Evolutionary conservation across 495 filamentous ascomycete species (phyloP), one percentile per base, ranked within the genome.

Genomic region (Cladorrhinum samala): DNA sequence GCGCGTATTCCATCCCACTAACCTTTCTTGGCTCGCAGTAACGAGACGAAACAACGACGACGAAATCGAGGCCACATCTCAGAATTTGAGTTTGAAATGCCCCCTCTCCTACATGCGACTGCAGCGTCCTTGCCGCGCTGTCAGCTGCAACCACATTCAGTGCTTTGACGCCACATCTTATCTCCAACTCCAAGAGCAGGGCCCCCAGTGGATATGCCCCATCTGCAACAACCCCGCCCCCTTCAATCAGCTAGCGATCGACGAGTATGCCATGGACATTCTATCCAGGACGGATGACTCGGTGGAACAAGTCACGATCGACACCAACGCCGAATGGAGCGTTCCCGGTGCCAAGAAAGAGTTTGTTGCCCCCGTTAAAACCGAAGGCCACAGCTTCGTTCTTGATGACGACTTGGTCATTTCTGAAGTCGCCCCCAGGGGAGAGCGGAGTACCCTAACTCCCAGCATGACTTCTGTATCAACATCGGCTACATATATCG

Each of bases 101-200:
- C 93, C 94, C 1, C 68, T 98, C 11, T 92, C 89, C 2, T 93
- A 89, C 16, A 76, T 89, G 52, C 81, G 90, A 52, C 87, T 98
- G 27, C 77, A 82, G 21, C 73, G 86, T 19, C 93, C 93, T 8
- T 87, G 88, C 59, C 83, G 93, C 38, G 90, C 87, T 2, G 75
- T 82, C 8, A 63, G 83, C 19, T 98, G 93, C 66, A 86, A 78
- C 7, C 93, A 98, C 70, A 90, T 91, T 38, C 89, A 93, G 60
- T 97, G 93, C 62, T 97, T 97, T 64, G 93, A 98, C 68, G 93
- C 85, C n/a, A 82, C 82, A 2, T 94, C 89, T 2, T 98, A 95
- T 59, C 75, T 98, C 13, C 89, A 95, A 59, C 65, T 98, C 36
- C 91, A 96, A 62, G 91, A 96, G 66, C 93, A 98, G 73, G 91